These are phyloP conservation scores for Picea glauca DNA, from an alignment of 75 land plant species.

Conservation along the genomic window DNA sequence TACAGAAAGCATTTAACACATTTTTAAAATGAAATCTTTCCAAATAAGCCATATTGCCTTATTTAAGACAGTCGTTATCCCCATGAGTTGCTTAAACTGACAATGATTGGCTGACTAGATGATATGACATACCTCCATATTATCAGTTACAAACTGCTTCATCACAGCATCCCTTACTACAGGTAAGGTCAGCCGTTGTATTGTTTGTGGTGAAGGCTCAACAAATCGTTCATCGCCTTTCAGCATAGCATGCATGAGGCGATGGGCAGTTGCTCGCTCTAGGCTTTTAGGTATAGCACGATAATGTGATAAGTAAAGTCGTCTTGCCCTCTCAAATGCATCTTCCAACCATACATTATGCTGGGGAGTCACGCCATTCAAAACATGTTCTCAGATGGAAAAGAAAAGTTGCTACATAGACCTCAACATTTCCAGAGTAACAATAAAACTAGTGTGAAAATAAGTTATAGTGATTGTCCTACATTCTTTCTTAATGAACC, in stretches of 20 bases:
- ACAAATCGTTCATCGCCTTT: slow-evolving; percentile 95
- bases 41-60: neutral
- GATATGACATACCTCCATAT: slow-evolving; percentile 84
- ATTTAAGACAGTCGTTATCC: neutral
- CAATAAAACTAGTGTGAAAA: neutral
- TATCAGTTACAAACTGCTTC: slow-evolving; percentile 80
- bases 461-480: neutral
- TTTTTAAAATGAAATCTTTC: neutral
- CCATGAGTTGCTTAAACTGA: neutral
- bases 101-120: neutral
- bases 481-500: neutral
- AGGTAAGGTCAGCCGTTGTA: slow-evolving; percentile 70
- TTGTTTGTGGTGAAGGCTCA: slow-evolving; percentile 87
- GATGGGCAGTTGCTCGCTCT: slow-evolving; percentile 97
- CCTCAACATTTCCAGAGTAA: neutral
- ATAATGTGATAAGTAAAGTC: slow-evolving; percentile 88
- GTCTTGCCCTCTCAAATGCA: slow-evolving; percentile 98
- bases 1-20: neutral
- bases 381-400: neutral
- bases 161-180: slow-evolving; percentile 88
- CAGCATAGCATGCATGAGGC: slow-evolving; percentile 92
- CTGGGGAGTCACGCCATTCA: slow-evolving; percentile 32
- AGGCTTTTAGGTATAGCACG: slow-evolving; percentile 97
- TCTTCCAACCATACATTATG: slow-evolving; percentile 98
- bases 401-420: neutral